Evolutionary conservation across 495 filamentous ascomycete species (phyloP), one percentile per base, ranked within the genome.

Genomic region (Neurospora sp.): DNA sequence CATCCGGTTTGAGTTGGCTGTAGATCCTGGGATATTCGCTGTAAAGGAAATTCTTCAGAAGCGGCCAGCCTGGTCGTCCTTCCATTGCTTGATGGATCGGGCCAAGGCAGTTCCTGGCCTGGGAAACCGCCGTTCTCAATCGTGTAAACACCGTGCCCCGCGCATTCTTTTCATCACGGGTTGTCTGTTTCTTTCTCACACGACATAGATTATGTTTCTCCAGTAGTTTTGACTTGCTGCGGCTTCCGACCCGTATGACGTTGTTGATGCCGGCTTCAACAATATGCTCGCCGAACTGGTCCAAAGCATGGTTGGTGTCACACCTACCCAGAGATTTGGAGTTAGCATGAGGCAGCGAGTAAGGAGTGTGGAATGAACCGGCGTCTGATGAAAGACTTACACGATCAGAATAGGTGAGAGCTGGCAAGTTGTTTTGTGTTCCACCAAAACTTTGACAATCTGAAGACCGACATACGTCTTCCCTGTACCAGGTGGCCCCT

Each of bases 401-500:
- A 76, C 74, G 72, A 85, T 84, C n/a, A 94, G 78, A 22, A 94
- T 90, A 0, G 92, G 91, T 0, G 91, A 90, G 3, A 93, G 78
- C 0, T 78, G 65, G 0, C 82, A 84, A 41, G 75, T 74, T 0
- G 69, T 74, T 48, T 86, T 86, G 75, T 92, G 91, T 9, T 81
- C 83, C 3, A 94, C 79, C 8, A 95, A 78, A 1, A 88, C 86
- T 74, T 92, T 88, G 27, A 93, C 72, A 27, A 84, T 72, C 37
- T 79, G 81, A n/a, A 89, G 84, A 4, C 88, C 89, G 0, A 85
- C 87, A 72, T 85, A 92, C 70, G 84, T 87, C 78, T 96, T 96
- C 4, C 93, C 93, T 3, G 92, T 94, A 1, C 93, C 93, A 4
- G 93, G 93, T 0, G 93, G 93, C 0, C 93, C 93, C 83, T 96